phyloP scores from a whole-genome alignment of 2,329 filamentous ascomycete species.

The Colletotrichum somersetense region DNA sequence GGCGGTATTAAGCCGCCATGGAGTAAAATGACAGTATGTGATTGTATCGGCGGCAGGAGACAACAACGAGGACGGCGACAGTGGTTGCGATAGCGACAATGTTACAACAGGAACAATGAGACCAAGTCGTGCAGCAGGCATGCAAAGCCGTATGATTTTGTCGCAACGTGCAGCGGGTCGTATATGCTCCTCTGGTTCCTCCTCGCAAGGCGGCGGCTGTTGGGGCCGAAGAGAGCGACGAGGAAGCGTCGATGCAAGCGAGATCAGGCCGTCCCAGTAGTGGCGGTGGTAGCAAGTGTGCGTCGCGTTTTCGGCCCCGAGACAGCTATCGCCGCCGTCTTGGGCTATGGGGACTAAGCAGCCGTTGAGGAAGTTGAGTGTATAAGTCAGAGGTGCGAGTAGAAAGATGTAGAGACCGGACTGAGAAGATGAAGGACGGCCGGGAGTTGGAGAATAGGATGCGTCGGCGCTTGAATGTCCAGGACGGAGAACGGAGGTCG shows the following conservation, averaged over 20 bases:
- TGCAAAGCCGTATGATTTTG: background rate
- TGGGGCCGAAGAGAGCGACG: constrained; percentile 34
- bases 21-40: constrained; percentile 11
- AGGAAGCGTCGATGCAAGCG: constrained; percentile 16
- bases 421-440: constrained; percentile 24
- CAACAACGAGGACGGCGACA: background rate
- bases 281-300: constrained; percentile 11
- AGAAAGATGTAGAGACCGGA: background rate
- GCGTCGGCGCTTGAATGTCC: constrained; percentile 34
- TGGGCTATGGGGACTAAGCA: constrained; percentile 23
- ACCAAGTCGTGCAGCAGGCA: background rate
- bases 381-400: background rate
- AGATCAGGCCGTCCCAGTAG: background rate
- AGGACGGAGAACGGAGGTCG: constrained; percentile 38
- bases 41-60: constrained; percentile 2
- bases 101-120: background rate
- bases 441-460: constrained; percentile 34
- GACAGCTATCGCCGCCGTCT: constrained; percentile 41
- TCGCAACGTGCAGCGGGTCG: constrained; percentile 1
- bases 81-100: background rate
- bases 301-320: constrained; percentile 39
- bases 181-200: constrained; percentile 1
- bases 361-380: constrained; percentile 18
- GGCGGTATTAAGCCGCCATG: constrained; percentile 51
- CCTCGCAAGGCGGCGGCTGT: constrained; percentile 26